phyloP scores from a whole-genome alignment of 305 asterid species.

The Solanum hybrid region DNA sequence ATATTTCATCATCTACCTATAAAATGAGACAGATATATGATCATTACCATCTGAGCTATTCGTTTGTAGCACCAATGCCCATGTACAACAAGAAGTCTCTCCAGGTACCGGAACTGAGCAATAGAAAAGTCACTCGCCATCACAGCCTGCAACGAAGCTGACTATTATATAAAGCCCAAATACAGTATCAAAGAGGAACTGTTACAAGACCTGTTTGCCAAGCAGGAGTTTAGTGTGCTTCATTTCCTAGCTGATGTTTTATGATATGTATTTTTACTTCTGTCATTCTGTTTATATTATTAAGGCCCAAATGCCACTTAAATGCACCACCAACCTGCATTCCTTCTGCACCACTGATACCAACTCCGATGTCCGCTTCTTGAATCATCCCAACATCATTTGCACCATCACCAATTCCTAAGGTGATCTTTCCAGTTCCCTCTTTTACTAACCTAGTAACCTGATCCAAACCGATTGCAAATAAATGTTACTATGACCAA shows the following conservation, averaged over 20 bases:
- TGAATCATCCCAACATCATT: conserved; percentile 99
- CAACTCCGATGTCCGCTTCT: conserved; percentile 94
- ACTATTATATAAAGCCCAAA: conserved; percentile 14
- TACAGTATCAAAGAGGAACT: neutral
- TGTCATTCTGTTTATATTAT: neutral
- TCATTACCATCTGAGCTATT: conserved; percentile 81
- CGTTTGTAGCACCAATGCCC: conserved; percentile 99
- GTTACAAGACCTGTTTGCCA: neutral
- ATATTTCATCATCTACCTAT: neutral
- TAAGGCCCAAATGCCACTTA: neutral
- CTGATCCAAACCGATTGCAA: conserved; percentile 25
- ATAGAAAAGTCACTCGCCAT: conserved; percentile 93
- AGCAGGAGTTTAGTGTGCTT: neutral
- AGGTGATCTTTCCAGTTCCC: conserved; percentile 76
- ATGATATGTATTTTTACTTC: neutral
- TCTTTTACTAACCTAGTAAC: conserved; percentile 78
- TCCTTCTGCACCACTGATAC: conserved; percentile 96
- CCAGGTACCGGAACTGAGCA: conserved; percentile 83
- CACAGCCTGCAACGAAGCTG: conserved; percentile 69
- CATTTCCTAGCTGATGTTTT: neutral
- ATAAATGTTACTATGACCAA: neutral
- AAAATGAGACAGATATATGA: neutral
- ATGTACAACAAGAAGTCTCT: conserved; percentile 79
- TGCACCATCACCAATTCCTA: conserved; percentile 96
- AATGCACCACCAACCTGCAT: conserved; percentile 65